Base-by-base conservation (phyloP, 1,284 basidiomycete species). In the Chondrostereum purpureum region DNA sequence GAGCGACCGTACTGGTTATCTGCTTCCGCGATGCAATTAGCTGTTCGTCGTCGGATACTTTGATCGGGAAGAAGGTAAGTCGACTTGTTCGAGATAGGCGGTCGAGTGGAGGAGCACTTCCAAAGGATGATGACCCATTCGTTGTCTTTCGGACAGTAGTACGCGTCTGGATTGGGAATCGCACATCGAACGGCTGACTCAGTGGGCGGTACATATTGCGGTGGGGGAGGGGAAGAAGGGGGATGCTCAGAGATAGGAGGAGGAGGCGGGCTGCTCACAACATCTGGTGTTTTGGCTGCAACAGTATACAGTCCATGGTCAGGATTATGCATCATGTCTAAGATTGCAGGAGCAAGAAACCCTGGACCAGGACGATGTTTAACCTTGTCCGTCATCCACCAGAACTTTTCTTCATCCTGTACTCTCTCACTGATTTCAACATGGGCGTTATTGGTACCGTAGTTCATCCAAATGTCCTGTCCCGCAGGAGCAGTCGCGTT, bases 131-230 rank as follows among this genome's bases (percentile, higher is more conserved):
- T 70, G 24, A 88, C 75, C 87, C 87, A 90, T 11, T 81, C 81
- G 54, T 88, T 83, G 48, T 89, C 82, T 56, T 77, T 78, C 17
- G 78, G 75, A 58, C 87, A 89, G 57, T 84, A 90, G 56, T 86
- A 86, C 12, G 84, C 84, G 52, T 85, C 76, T 2, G 87, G 81
- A 57, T 90, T 86, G 8, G 87, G 88, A 27, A 86, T 70, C 16
- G 86, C 74, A 12, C 72, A 76, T 4, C 72, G 74, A 3, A 84
- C 66, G 53, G 88, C 84, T 22, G 80, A 75, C 38, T 70, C 62
- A 5, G 70, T 66, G 0, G 80, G 78, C 8, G 66, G 65, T n/a
- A 63, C 52, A 3, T 31, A 57, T 38, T 39, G 58, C 44, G 40
- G 60, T 44, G 33, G 62, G 51, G 51, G 62, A 46, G 47, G 59